phyloP scores from a whole-genome alignment of 768 basidiomycete species.

The Leccinum variicolor region DNA sequence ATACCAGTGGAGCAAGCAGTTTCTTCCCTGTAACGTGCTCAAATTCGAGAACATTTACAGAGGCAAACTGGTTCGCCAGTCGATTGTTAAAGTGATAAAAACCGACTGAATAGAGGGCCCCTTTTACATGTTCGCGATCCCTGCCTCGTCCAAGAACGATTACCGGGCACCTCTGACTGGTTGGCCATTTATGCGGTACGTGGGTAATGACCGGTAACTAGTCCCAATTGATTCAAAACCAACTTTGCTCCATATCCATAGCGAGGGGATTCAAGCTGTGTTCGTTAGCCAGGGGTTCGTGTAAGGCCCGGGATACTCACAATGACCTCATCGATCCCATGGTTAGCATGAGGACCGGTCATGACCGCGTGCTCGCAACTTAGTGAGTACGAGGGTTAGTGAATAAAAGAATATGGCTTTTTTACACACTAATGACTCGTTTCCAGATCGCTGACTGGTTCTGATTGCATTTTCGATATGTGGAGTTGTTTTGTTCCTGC shows the following conservation, averaged over 20 bases:
- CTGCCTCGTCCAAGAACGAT: not conserved
- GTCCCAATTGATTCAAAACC: not conserved
- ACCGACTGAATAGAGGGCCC: not conserved
- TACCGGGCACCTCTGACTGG: not conserved
- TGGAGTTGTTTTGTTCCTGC: not conserved
- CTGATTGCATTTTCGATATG: not conserved
- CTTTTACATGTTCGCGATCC: not conserved
- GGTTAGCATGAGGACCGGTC: not conserved
- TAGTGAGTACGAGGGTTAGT: not conserved
- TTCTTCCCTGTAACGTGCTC: not conserved
- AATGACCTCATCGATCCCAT: not conserved
- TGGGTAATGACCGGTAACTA: not conserved
- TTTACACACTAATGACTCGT: not conserved
- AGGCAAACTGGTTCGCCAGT: not conserved
- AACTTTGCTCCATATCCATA: not conserved
- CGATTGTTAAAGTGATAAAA: not conserved
- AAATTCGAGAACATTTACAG: not conserved
- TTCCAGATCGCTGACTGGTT: not conserved
- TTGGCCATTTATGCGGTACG: not conserved
- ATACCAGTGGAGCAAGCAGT: not conserved
- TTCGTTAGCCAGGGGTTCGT: not conserved
- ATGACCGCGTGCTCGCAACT: not conserved
- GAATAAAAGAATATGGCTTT: not conserved
- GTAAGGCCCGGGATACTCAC: not conserved
- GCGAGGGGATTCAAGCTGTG: not conserved